Conservation (phyloP, 2,329 filamentous ascomycete genomes). For the Penicillium sp. region DNA sequence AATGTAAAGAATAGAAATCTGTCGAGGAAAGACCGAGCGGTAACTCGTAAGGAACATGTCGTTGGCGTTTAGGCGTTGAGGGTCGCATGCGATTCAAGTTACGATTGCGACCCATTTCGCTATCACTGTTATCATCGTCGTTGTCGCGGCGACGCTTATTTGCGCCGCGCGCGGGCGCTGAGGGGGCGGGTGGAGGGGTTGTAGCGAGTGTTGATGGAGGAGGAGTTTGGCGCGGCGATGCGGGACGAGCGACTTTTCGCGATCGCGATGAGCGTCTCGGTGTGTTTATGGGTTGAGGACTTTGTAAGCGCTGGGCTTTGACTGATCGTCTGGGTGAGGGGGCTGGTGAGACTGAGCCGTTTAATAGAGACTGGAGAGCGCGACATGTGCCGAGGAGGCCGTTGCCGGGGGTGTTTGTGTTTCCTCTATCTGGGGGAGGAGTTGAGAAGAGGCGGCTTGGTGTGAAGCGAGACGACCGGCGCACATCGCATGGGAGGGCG, state of each 20-base stretch:
- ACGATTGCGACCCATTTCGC: conserved; percentile 21
- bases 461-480: conserved; percentile 42
- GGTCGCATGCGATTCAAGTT: too few species aligned
- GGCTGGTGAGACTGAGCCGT: conserved; percentile 45
- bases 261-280: conserved; percentile 33
- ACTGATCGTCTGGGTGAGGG: conserved; percentile 38
- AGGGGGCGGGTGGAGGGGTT: conserved; percentile 29
- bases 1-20: conserved; percentile 50
- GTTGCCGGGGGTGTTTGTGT: conserved; percentile 40
- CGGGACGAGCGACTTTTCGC: conserved; percentile 30
- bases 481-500: conserved; percentile 50
- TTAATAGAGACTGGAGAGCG: conserved; percentile 47
- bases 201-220: conserved; percentile 19
- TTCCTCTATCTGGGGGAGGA: conserved; percentile 41
- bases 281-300: conserved; percentile 40
- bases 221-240: conserved; percentile 26
- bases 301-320: conserved; percentile 45
- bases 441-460: conserved; percentile 43
- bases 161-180: conserved; percentile 36
- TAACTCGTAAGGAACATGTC: conserved; percentile 47
- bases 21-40: conserved; percentile 48
- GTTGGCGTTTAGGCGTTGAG: conserved; percentile 51
- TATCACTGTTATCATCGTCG: conserved; percentile 25
- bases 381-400: conserved; percentile 48
- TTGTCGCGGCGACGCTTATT: conserved; percentile 46